phyloP scores from a whole-genome alignment of 306 rosid species.

The Astragalus membranaceus region DNA sequence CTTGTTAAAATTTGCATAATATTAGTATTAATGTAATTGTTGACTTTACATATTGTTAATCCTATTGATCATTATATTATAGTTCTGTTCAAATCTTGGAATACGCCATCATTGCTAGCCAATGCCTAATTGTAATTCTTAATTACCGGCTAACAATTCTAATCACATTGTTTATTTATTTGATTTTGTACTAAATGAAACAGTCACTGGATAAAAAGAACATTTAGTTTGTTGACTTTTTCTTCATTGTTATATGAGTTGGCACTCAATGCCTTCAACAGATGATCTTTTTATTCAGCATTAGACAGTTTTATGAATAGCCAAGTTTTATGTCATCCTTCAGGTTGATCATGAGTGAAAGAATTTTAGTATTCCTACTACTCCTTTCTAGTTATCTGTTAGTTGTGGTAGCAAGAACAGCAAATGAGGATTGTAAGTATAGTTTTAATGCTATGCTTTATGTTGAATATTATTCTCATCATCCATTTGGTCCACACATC shows the following conservation, averaged over 20 bases:
- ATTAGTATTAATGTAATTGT: neutral
- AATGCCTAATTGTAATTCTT: slow-evolving; percentile 11
- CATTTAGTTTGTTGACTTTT: neutral
- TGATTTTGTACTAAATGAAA: neutral
- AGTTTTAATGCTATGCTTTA: neutral
- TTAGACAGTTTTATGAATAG: neutral
- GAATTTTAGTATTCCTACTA: slow-evolving; percentile 2
- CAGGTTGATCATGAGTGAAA: slow-evolving; percentile 30
- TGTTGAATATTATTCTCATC: neutral
- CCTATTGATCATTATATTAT: neutral
- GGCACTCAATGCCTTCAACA: neutral
- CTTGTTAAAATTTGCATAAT: neutral
- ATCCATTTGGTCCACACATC: neutral
- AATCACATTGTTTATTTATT: neutral
- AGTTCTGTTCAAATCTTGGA: slow-evolving; percentile 6
- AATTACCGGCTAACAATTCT: neutral
- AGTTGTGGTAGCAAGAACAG: slow-evolving; percentile 22
- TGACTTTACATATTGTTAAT: slow-evolving; percentile 20
- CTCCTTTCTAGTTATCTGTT: slow-evolving; percentile 20
- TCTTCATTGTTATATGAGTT: neutral
- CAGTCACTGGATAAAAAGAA: neutral
- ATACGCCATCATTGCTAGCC: neutral
- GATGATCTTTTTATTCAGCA: slow-evolving; percentile 12
- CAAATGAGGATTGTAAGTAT: slow-evolving; percentile 27
- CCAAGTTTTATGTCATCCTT: neutral